These are phyloP conservation scores for Candida pseudoglaebosa DNA, from an alignment of 805 yeast genomes.

Conservation along the genomic window DNA sequence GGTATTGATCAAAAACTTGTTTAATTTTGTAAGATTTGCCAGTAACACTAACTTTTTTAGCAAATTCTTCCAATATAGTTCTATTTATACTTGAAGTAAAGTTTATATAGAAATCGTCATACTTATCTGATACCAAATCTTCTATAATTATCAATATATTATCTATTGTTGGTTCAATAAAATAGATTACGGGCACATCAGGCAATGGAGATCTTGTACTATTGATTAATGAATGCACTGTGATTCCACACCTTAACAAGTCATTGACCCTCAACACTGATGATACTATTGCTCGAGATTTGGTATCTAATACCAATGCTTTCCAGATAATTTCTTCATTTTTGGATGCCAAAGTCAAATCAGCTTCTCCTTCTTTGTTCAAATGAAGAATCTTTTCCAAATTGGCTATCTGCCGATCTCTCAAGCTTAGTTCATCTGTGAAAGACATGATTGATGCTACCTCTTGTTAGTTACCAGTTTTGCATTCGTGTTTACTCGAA, in stretches of 20 bases:
- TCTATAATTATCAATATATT: constrained; percentile 66
- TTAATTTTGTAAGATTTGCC: constrained; percentile 70
- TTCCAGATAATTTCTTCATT: constrained; percentile 84
- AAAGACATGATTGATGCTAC: constrained; percentile 11
- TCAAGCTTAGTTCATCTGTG: constrained; percentile 14
- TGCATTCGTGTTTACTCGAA: constrained; percentile 4
- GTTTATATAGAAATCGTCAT: constrained; percentile 77
- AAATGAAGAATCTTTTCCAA: constrained; percentile 83
- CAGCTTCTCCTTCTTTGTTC: constrained; percentile 59
- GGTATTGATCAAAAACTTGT: constrained; percentile 92
- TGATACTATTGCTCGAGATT: constrained; percentile 81
- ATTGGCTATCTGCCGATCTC: constrained; percentile 23
- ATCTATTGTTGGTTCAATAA: constrained; percentile 79
- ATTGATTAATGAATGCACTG: constrained; percentile 75
- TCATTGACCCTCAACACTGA: constrained; percentile 93
- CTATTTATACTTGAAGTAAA: constrained; percentile 80
- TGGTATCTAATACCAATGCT: constrained; percentile 74
- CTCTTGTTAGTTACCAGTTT: neutral
- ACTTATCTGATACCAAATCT: constrained; percentile 71
- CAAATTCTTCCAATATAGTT: constrained; percentile 80
- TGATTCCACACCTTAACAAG: constrained; percentile 82
- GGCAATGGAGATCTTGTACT: constrained; percentile 78
- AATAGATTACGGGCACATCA: constrained; percentile 93
- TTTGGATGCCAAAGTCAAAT: constrained; percentile 50
- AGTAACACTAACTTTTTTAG: constrained; percentile 69